These are phyloP conservation scores for Pouteria campechiana DNA, from an alignment of 179 eudicot genomes.

Conservation along the genomic window DNA sequence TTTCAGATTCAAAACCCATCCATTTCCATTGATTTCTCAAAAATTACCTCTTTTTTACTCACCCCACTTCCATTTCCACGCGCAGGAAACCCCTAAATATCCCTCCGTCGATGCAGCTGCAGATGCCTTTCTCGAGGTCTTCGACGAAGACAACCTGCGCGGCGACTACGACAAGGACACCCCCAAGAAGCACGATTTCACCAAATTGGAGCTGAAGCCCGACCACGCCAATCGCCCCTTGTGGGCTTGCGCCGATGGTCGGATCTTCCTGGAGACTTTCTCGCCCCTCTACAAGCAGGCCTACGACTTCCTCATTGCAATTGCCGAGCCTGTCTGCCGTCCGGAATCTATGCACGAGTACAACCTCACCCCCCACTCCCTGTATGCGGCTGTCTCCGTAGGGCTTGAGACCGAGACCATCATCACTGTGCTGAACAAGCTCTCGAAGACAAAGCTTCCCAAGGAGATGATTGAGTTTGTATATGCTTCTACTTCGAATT, in stretches of 20 bases:
- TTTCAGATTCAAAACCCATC: neutral
- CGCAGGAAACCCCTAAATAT: constrained; percentile 41
- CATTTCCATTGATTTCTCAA: too few relatives aligned
- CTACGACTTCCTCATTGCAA: constrained; percentile 93
- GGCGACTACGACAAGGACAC: constrained; percentile 32
- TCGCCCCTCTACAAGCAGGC: constrained; percentile 92
- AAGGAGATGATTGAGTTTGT: constrained; percentile 95
- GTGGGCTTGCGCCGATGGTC: constrained; percentile 99
- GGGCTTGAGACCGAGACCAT: constrained; percentile 95
- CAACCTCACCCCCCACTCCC: constrained; percentile 91
- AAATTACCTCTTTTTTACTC: neutral
- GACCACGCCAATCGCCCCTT: constrained; percentile 85
- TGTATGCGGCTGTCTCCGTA: constrained; percentile 95
- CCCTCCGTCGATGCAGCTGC: constrained; percentile 25
- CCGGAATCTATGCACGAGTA: constrained; percentile 98
- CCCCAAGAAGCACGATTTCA: constrained; percentile 75
- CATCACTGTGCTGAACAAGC: constrained; percentile 61
- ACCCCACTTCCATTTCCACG: neutral
- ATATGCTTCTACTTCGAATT: constrained; percentile 83
- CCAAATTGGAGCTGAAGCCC: constrained; percentile 80
- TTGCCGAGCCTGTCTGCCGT: constrained; percentile 98
- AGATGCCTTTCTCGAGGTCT: constrained; percentile 32
- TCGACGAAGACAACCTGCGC: constrained; percentile 31
- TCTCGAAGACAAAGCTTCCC: constrained; percentile 93
- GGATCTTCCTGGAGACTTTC: constrained; percentile 93